These are phyloP conservation scores for Helicocarpus griseus DNA, from an alignment of 2,329 filamentous ascomycete genomes.

Conservation along the genomic window DNA sequence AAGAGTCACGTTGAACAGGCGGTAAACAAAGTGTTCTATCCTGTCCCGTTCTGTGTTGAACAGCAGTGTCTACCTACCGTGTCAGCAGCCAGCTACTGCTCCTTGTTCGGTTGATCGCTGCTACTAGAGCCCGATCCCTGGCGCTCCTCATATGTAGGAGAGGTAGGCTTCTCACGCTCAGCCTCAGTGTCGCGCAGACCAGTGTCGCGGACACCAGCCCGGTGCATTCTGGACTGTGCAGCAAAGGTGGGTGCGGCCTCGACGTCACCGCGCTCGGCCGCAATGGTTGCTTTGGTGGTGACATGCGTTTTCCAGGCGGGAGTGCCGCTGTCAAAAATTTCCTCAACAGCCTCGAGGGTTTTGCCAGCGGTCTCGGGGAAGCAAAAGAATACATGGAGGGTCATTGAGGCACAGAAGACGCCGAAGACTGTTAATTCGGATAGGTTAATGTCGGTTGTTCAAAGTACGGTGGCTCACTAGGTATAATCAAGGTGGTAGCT, in stretches of 20 bases:
- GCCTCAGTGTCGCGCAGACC: too few species aligned
- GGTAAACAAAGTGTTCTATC: too few species aligned
- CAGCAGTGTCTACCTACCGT: too few species aligned
- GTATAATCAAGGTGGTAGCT: too few species aligned
- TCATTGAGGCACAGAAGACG: conserved; percentile 54
- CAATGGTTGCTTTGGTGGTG: not conserved
- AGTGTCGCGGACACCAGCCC: not conserved
- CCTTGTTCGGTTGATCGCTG: too few species aligned
- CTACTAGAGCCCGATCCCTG: too few species aligned
- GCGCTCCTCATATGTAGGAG: too few species aligned
- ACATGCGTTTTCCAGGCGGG: conserved; percentile 6
- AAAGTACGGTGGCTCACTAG: too few species aligned
- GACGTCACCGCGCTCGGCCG: conserved; percentile 4
- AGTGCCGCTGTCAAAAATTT: conserved; percentile 42
- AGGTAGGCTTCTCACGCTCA: too few species aligned
- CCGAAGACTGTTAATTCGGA: conserved; percentile 46
- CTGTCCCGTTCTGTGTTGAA: too few species aligned
- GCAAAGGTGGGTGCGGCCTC: conserved; percentile 1
- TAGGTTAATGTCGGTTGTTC: not conserved
- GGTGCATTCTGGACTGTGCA: not conserved
- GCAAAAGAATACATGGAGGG: conserved; percentile 52
- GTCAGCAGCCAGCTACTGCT: too few species aligned
- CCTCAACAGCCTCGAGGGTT: conserved; percentile 61
- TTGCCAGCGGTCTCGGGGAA: conserved; percentile 57
- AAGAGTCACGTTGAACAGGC: too few species aligned